Base-by-base conservation (phyloP, 345 rosid genomes). In the Xanthoceras sorbifolium region DNA sequence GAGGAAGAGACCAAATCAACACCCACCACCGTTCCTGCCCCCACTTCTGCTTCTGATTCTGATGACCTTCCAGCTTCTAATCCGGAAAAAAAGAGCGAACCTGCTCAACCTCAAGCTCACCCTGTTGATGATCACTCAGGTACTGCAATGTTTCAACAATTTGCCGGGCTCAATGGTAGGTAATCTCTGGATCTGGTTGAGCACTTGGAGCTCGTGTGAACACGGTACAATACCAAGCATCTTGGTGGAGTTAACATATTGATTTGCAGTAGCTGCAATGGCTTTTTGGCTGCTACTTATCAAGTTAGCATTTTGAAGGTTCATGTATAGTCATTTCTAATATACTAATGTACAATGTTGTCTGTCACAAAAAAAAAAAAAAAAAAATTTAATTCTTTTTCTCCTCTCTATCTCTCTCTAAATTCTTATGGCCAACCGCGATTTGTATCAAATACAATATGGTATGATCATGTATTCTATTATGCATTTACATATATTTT, bases 131-230 rank as follows among this genome's bases (percentile, higher is more conserved):
- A 82, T 14, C 92, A 90, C 73, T 89, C 97, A 8, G 92, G 93
- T 66, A 88, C 94, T 61, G 90, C 89, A 32, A 83, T 89, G 86
- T 89, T 89, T 76, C 57, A 89, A 28, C 95, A 92, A 74, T 90
- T 90, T 68, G 74, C 89, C 1, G 86, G 74, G 62, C 83, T 90
- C 11, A 89, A 82, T 77, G 97, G 97, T 77, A 86, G 97, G 84
- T 90, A 80, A 81, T 77, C 0, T 44, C 15, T 0, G 17, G 50
- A 61, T 15, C 4, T 25, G 25, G 3, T 44, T 38, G 46, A 70
- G 36, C 15, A 18, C 5, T 23, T 28, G 66, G 36, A 46, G 69
- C 52, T n/a, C 12, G 34, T 61, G 32, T 36, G 48, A 18, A 66
- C 11, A 36, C 71, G 9, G 36, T 36, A 66, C 59, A 64, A 25